Evolutionary conservation across 2,329 filamentous ascomycete genomes (phyloP), one percentile per base, ranked within the genome.

Genomic region (Aspergillus luchuensis): DNA sequence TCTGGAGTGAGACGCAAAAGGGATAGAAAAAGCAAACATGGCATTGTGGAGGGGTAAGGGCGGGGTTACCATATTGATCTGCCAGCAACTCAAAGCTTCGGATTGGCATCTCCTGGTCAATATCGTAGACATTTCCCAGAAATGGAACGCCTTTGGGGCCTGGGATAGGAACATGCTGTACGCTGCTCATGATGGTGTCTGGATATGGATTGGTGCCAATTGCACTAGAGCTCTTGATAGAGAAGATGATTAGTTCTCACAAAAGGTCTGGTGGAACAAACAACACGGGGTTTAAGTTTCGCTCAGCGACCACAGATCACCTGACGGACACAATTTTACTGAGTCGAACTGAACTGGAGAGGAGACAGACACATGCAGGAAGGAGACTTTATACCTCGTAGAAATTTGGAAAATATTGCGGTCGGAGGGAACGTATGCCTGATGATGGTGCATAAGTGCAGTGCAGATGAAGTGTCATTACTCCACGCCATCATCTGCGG

Each of bases 71-170:
- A 75, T 91, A 90, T 61, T 82, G 85, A 43, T 90, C 84, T 23
- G 86, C 84, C 52, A 91, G 77, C 10, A 82, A 79, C 5, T 74
- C 71, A 19, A 90, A 73, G 23, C 86, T 86, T 21, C 80, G 76
- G 2, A 85, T 71, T 0, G 88, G 85, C 21, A 84, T 79, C n/a
- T 83, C 81, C 0, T 81, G 74, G 60, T 89, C 84, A 63, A 92
- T 82, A 64, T 90, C 87, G 57, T 79, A 77, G 30, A 89, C 71
- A 66, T 91, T 89, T 28, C 89, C 89, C 23, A 91, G 63, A 25
- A 91, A 72, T 1, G 88, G 89, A 58, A 89, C 77, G 2, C 85
- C 87, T 57, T 81, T 81, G 25, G 89, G 89, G 50, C 85, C 82
- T 1, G 89, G 88, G 56, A 91, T 89, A n/a, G 70, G 71, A 25